These are phyloP conservation scores for Tulasnella sp. DNA, from an alignment of 768 basidiomycete species.

Conservation along the genomic window DNA sequence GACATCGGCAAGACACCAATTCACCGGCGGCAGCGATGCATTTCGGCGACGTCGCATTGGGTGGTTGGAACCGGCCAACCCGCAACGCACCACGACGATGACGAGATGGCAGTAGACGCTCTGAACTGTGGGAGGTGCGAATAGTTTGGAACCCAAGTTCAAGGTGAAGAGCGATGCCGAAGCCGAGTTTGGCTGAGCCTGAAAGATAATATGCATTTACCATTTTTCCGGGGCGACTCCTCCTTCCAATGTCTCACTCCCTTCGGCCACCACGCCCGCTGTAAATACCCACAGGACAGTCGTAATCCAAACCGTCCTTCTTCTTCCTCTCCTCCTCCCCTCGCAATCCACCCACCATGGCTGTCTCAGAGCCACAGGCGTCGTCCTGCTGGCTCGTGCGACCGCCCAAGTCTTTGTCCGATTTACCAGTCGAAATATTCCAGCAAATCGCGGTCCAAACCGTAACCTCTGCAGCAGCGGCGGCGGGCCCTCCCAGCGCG, in stretches of 20 bases:
- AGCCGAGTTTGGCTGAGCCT: not conserved
- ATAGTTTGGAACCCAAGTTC: too few species aligned
- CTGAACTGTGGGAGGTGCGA: too few species aligned
- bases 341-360: not conserved
- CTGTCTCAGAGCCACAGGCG: not conserved
- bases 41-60: too few species aligned
- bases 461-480: not conserved
- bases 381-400: not conserved
- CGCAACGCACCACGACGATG: too few species aligned
- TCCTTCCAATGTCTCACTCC: not conserved
- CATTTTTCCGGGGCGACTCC: not conserved
- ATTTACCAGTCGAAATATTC: not conserved
- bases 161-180: too few species aligned
- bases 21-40: too few species aligned
- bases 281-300: slow-evolving; percentile 1
- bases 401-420: not conserved
- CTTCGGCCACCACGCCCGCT: not conserved
- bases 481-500: slow-evolving; percentile 20
- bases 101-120: too few species aligned
- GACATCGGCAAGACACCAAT: too few species aligned
- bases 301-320: not conserved
- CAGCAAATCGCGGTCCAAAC: slow-evolving; percentile 33
- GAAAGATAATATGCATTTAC: not conserved
- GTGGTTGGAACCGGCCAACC: too few species aligned
- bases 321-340: not conserved